Evolutionary conservation across 306 rosid genomes (phyloP), one percentile per base, ranked within the genome.

Genomic region (Fragaria vesca): DNA sequence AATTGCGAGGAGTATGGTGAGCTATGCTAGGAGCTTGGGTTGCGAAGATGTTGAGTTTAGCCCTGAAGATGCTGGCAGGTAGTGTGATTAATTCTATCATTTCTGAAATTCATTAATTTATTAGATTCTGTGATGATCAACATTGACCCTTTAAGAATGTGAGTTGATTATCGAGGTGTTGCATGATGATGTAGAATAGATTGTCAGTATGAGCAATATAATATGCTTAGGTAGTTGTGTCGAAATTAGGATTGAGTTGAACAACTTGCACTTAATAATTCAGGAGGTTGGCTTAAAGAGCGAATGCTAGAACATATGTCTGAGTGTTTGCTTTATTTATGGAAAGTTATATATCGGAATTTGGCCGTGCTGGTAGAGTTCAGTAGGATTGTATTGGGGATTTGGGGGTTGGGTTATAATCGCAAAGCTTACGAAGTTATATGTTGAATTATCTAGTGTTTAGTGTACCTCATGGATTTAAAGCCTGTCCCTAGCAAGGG

Each of bases 21-120:
- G 68, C 75, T 91, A 87, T 60, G 98, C 99, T 0, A 83, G 97
- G 81, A 89, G 94, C 76, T 87, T 95, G 77, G 99, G 98, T 8
- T 95, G 98, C 30, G 72, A 91, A 0, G 99, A 95, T 67, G 94
- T 95, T 0, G 97, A 95, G 83, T 95, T 95, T 83, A 93, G 98
- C 79, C 96, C 99, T 1, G 99, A 95, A 88, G 99, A 95, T 83
- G 99, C 99, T 36, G 97, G 99, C 13, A 93, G 97, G 98, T 91
- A 13, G n/a, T 76, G 24, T 76, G 74, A 8, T 58, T 55, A 36
- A 28, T 21, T 71, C 58, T 43, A 43, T 43, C 45, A 40, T 40
- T 40, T 26, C 61, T 21, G 63, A 15, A 60, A 24, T 60, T 60
- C 28, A 24, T 60, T 26, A 26, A 28, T 4, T 61, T 12, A 6